Percentiles rank a stretch among this genome's conserved stretches.
Conservation (phyloP, 495 filamentous ascomycete genomes). For the Usnea hakonensis region DNA sequence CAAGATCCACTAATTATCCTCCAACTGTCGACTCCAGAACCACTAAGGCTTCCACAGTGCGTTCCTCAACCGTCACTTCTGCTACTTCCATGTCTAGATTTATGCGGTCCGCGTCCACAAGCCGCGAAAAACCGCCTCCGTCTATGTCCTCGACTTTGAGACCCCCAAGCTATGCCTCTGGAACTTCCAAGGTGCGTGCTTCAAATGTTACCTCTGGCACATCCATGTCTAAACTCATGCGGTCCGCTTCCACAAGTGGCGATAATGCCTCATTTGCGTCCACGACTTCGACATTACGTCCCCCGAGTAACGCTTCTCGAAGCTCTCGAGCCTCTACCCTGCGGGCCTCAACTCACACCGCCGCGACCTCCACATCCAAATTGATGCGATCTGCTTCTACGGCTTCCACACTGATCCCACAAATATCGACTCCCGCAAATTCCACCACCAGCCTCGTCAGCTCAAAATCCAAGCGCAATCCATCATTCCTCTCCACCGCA, state of each 20-base stretch:
- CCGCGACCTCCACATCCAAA: not conserved
- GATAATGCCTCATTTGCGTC: not conserved
- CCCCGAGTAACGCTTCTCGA: not conserved
- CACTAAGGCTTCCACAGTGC: too few relatives aligned
- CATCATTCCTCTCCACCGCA: not conserved
- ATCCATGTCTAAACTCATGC: not conserved
- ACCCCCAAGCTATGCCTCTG: too few relatives aligned
- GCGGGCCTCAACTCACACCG: not conserved
- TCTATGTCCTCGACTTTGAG: too few relatives aligned
- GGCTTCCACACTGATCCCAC: not conserved
- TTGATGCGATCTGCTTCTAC: not conserved
- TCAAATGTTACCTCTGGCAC: not conserved
- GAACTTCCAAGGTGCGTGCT: not conserved
- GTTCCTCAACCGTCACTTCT: not conserved
- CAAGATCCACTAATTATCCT: not conserved
- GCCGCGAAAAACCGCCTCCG: too few relatives aligned
- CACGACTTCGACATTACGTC: not conserved
- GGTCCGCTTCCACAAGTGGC: slow-evolving; percentile 1
- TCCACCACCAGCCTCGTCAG: not conserved
- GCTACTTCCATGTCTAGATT: not conserved
- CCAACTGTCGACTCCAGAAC: too few relatives aligned
- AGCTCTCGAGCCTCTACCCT: not conserved
- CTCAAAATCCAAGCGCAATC: not conserved
- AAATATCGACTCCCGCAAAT: not conserved
- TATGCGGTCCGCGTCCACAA: too few relatives aligned